Base-by-base conservation (phyloP, 805 yeast species). In the Barnettozyma sp. region DNA sequence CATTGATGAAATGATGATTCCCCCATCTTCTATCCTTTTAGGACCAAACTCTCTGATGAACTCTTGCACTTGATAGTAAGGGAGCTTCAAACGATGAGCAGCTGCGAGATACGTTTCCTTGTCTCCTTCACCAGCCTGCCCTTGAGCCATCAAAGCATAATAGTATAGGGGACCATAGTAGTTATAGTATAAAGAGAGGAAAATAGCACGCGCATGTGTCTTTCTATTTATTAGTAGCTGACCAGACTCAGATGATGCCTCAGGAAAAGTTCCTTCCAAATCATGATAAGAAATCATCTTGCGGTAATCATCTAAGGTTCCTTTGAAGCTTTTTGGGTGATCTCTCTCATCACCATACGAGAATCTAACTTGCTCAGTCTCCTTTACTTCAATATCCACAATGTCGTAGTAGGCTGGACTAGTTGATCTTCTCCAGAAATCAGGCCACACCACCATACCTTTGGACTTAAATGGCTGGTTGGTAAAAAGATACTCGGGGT, bases 81-180 rank as follows among this genome's bases (percentile, higher is more conserved):
- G 59, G 35, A 70, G 56, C 2, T 59, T 56, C 21, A 70, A 58
- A 9, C 68, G 71, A 21, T 67, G 65, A 2, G 85, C 80, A 1
- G 86, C 83, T 0, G 86, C 83, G 36, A 78, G 63, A 41, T 79
- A 78, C 0, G 90, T 80, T 45, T 82, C 90, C 50, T 82, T 82
- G 52, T 82, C 90, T 34, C 90, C 92, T 59, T 79, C 85, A n/a
- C 92, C 92, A 4, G 71, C 73, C 26, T 66, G 67, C 23, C 81
- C 79, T 54, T 76, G 76, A 4, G 80, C 63, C 26, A 79, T 59
- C 31, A 79, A 59, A 3, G 75, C 76, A 50, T 77, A 79, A 52
- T 68, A 79, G 38, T 69, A 62, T 7, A 66, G 58, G 22, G 79
- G 81, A 0, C 86, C 86, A 50, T 68, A 73, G 36, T 74, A 60